Evolutionary conservation across 306 rosid species (phyloP), one percentile per base, ranked within the genome.

Genomic region (Glycyrrhiza uralensis): DNA sequence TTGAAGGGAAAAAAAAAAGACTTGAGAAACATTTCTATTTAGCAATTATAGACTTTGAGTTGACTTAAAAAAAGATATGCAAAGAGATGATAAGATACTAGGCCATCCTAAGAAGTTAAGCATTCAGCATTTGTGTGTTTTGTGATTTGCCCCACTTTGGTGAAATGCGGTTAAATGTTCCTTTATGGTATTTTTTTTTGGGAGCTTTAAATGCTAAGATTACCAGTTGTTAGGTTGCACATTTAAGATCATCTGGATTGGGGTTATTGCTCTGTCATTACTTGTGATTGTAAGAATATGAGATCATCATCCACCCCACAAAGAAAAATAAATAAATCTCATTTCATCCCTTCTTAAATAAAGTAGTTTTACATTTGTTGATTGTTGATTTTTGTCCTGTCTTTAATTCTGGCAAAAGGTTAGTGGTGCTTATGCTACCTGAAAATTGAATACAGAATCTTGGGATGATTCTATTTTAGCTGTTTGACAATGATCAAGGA

Each of bases 221-320:
- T 61, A 50, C 77, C 10, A 39, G 76, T 57, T 9, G 83, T 60
- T 82, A 33, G 76, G 80, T 32, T 75, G 64, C 47, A 63, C 50
- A 38, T 39, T 64, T 57, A 74, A 69, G 76, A 49, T 47, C 70
- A 70, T 79, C 30, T 71, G 45, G 35, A 55, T 60, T 78, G 52
- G 20, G 70, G 66, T 78, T 82, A 46, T 68, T 60, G n/a, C n/a
- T n/a, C n/a, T n/a, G n/a, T n/a, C n/a, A n/a, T n/a, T n/a, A n/a
- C n/a, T n/a, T n/a, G 19, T 67, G 73, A 72, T 78, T 68, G 65
- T 61, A 49, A 74, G 77, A 78, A 42, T 20, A 20, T 71, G 69
- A 32, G 69, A 42, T 57, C 71, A 52, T 35, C 45, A 36, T 5
- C 42, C n/a, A 62, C 28, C 51, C 52, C 6, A 39, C 7, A 22